Percentiles rank a stretch among this genome's conserved stretches.
Conservation (phyloP, 139 green algal genomes). For the Chlamydomonas sp. region DNA sequence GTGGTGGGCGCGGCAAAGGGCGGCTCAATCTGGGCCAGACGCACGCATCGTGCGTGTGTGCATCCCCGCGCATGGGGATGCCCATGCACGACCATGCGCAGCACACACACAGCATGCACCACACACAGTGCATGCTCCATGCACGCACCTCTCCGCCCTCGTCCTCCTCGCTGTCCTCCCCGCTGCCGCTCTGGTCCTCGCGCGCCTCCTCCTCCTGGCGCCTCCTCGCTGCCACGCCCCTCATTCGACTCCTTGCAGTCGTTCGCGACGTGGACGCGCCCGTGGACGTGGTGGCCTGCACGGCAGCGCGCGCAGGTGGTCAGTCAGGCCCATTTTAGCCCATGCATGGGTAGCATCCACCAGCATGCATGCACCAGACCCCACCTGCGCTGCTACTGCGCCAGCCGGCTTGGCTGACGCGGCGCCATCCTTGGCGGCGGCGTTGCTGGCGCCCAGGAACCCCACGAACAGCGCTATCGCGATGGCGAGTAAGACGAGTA, state of each 20-base stretch:
- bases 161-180: constrained; percentile 4
- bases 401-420: neutral
- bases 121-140: no score
- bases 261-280: neutral
- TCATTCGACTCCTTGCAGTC: neutral
- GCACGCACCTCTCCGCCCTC: neutral
- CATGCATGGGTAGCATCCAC: neutral
- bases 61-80: neutral
- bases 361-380: neutral
- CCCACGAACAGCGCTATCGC: no score
- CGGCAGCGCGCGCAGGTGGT: neutral
- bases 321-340: neutral
- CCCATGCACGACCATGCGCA: neutral
- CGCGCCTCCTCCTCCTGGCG: constrained; percentile 12
- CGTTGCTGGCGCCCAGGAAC: no score
- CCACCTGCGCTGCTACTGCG: neutral
- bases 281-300: neutral
- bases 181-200: neutral
- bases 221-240: no score
- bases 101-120: no score
- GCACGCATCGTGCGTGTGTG: neutral
- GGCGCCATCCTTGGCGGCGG: neutral
- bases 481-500: no score
- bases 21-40: neutral
- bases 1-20: neutral